Conservation (phyloP, 2,329 filamentous ascomycete genomes). For the Eutypella sp. region DNA sequence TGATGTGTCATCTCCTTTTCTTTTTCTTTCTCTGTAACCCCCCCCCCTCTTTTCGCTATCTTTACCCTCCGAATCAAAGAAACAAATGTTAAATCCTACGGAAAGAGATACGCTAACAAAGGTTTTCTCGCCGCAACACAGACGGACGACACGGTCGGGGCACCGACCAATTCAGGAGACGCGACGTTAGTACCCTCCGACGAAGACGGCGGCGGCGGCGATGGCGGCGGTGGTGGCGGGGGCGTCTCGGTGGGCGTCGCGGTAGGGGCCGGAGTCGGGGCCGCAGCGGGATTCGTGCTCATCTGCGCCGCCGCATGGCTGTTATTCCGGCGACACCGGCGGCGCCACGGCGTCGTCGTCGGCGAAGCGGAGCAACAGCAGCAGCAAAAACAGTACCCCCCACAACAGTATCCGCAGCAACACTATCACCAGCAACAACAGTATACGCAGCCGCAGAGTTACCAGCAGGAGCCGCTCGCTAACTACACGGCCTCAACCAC, state of each 20-base stretch:
- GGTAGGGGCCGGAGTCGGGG: constrained; percentile 8
- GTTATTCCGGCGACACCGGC: constrained; percentile 6
- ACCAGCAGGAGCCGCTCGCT: too few relatives aligned
- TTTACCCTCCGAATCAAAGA: too few relatives aligned
- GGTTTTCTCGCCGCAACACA: too few relatives aligned
- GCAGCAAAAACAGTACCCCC: background rate
- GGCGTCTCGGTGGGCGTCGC: constrained; percentile 5
- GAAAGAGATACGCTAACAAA: background rate
- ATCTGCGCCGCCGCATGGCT: constrained; percentile 8
- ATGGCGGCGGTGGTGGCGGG: too few relatives aligned
- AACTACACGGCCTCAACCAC: too few relatives aligned
- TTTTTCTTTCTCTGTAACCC: constrained; percentile 1
- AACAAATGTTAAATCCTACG: background rate
- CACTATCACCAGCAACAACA: background rate
- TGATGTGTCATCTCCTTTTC: background rate
- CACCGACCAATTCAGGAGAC: too few relatives aligned
- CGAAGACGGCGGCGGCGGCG: background rate
- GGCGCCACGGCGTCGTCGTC: too few relatives aligned
- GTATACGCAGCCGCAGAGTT: background rate
- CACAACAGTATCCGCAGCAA: background rate
- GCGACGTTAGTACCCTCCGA: too few relatives aligned
- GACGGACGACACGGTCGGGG: too few relatives aligned
- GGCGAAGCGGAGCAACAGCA: background rate
- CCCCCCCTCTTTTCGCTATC: too few relatives aligned
- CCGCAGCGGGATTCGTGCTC: constrained; percentile 1